phyloP scores from a whole-genome alignment of 768 basidiomycete genomes.

The Hygrophorus russula region DNA sequence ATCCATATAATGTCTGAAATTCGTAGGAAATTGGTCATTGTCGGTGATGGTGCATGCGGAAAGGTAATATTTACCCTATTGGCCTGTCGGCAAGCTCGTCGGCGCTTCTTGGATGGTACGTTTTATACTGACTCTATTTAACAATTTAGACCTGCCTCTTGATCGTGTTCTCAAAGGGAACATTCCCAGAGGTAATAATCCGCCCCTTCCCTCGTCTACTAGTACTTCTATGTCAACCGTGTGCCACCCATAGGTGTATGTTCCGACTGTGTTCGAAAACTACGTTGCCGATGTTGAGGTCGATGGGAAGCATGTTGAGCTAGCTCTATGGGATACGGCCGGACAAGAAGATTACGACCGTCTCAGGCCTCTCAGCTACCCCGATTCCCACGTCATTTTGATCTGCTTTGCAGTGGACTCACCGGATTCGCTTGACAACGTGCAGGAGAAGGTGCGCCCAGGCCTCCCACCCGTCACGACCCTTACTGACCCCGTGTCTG shows the following conservation, averaged over 20 bases:
- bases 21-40: slow-evolving; percentile 97
- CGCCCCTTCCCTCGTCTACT: not conserved
- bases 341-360: slow-evolving; percentile 99
- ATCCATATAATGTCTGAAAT: slow-evolving; percentile 78
- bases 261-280: slow-evolving; percentile 99
- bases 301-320: slow-evolving; percentile 95
- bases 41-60: slow-evolving; percentile 96
- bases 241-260: slow-evolving; percentile 65
- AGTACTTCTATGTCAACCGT: not conserved
- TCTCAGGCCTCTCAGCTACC: slow-evolving; percentile 94
- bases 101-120: not conserved
- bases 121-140: not conserved
- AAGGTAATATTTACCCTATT: slow-evolving; percentile 41
- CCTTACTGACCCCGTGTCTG: slow-evolving; percentile 3
- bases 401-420: slow-evolving; percentile 99
- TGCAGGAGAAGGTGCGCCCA: slow-evolving; percentile 89
- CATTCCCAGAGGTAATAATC: slow-evolving; percentile 78
- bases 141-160: slow-evolving; percentile 70
- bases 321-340: slow-evolving; percentile 99
- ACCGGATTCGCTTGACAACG: slow-evolving; percentile 97
- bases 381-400: slow-evolving; percentile 99
- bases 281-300: slow-evolving; percentile 99
- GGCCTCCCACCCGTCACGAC: not conserved
- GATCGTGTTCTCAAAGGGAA: slow-evolving; percentile 95
- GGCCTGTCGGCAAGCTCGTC: not conserved